A percentile compares a stretch with the other conserved stretches of the same genome.
phyloP scores from a whole-genome alignment of 2,329 filamentous ascomycete species.

The Hypomyces perniciosus region DNA sequence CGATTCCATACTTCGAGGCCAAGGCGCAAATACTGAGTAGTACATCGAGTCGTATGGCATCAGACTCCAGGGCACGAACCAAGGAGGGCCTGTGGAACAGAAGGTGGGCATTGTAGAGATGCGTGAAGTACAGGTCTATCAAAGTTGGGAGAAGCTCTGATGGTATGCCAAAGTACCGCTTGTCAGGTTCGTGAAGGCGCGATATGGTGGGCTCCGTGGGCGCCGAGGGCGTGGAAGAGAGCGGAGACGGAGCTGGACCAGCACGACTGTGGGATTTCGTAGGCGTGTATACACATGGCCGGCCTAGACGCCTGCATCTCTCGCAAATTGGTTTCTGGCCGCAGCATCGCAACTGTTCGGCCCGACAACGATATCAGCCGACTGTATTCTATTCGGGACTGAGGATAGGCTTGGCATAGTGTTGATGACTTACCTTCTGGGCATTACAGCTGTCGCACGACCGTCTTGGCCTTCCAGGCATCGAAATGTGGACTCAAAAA shows the following conservation, averaged over 20 bases:
- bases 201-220: not conserved
- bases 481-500: not conserved
- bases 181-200: not conserved
- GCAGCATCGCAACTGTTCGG: not conserved
- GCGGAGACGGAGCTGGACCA: not conserved
- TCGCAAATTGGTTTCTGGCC: not conserved
- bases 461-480: slow-evolving; percentile 1
- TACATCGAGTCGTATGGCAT: not conserved
- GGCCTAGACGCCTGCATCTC: not conserved
- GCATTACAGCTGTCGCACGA: slow-evolving; percentile 3
- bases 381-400: not conserved
- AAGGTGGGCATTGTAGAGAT: not conserved
- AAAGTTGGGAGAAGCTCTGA: not conserved
- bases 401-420: not conserved
- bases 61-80: not conserved
- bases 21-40: not conserved
- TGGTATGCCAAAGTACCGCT: not conserved
- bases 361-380: not conserved
- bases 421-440: not conserved
- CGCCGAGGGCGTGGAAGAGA: not conserved
- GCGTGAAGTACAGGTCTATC: slow-evolving; percentile 1
- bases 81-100: not conserved
- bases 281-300: not conserved
- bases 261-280: not conserved
- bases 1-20: not conserved